Evolutionary conservation across 805 yeast genomes (phyloP).

Genomic region (Teunomyces tritomae): DNA sequence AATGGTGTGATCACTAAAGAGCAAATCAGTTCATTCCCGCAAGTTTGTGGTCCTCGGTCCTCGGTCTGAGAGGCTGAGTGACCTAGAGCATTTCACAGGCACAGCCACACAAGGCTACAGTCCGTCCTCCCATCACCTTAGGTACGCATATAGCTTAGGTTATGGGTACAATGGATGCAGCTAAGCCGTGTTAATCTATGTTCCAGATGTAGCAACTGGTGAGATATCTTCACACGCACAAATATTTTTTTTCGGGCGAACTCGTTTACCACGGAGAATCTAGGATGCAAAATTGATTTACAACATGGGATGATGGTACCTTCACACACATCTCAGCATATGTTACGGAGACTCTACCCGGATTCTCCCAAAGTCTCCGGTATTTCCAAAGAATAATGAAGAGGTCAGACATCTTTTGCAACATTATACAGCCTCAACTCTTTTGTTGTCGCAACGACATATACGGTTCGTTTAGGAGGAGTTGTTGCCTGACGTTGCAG

Average conservation of each 20-base stretch:
- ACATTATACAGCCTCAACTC: neutral
- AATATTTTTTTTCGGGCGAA: conserved; percentile 1
- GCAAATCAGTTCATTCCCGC: conserved; percentile 1
- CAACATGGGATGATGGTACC: neutral
- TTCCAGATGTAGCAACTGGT: too few species aligned
- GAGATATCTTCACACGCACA: neutral
- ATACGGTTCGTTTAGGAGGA: neutral
- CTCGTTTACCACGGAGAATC: neutral
- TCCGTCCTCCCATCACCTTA: too few species aligned
- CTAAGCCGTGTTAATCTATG: neutral
- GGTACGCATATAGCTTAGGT: too few species aligned
- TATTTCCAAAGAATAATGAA: neutral
- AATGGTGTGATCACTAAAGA: neutral
- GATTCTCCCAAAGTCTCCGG: neutral
- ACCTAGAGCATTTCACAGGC: too few species aligned
- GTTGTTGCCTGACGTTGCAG: too few species aligned
- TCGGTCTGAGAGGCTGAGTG: neutral
- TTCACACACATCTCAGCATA: neutral
- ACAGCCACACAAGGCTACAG: too few species aligned
- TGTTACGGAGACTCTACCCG: neutral
- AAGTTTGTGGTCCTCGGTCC: neutral
- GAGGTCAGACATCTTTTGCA: neutral
- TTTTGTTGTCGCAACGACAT: neutral
- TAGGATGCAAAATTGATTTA: neutral
- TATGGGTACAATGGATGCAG: neutral